A percentile compares a stretch with the other conserved stretches of the same genome.
Conservation (phyloP, 23 red algal genomes). For the Chondrus crispus region DNA sequence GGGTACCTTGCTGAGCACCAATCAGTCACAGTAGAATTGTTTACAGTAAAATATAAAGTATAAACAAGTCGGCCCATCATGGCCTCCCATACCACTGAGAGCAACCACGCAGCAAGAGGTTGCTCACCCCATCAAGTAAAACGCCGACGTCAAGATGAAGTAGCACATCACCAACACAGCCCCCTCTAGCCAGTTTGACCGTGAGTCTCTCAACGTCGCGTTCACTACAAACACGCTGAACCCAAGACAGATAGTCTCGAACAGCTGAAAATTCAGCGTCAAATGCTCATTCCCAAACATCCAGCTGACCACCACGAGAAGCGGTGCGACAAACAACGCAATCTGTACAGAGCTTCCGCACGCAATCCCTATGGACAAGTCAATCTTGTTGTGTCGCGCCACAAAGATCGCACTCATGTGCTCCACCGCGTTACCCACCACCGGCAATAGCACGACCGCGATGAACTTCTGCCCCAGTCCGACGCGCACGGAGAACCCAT, state of each 20-base stretch:
- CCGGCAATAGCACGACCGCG: conserved; percentile 85
- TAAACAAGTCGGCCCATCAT: no score
- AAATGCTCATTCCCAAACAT: conserved; percentile 62
- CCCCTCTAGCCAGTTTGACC: conserved; percentile 95
- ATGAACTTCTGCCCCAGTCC: conserved; percentile 79
- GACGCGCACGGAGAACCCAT: conserved; percentile 64
- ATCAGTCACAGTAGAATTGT: no score
- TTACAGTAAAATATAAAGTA: no score
- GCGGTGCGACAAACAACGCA: conserved; percentile 88
- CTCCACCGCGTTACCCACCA: conserved; percentile 95
- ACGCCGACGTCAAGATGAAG: conserved; percentile 68
- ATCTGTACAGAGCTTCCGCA: conserved; percentile 94
- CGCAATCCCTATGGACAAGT: conserved; percentile 86
- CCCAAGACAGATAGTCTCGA: conserved; percentile 68
- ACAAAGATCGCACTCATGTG: conserved; percentile 88
- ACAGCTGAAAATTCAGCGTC: conserved; percentile 82
- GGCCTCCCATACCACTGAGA: no score
- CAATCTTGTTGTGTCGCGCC: conserved; percentile 94
- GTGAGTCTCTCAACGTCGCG: conserved; percentile 77
- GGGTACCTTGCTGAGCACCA: no score
- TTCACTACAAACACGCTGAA: conserved; percentile 85
- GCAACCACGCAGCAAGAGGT: background rate
- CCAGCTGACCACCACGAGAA: conserved; percentile 89
- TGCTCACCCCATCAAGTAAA: conserved; percentile 59
- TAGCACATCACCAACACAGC: conserved; percentile 81